Conservation (phyloP, 2,329 filamentous ascomycete species). For the Trichoderma sp. region DNA sequence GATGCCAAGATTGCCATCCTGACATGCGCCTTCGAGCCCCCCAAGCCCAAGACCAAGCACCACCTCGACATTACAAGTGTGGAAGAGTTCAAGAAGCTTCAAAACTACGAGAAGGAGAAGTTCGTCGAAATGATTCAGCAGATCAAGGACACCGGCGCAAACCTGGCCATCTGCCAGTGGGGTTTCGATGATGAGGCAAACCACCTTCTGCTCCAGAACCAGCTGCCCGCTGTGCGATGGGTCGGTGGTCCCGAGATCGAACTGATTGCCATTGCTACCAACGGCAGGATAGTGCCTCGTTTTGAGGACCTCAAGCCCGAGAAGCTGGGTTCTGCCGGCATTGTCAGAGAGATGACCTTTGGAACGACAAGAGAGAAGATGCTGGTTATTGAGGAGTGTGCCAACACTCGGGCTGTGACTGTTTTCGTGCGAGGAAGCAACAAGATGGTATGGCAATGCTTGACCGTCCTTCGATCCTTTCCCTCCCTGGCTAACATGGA, state of each 20-base stretch:
- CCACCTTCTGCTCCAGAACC: constrained; percentile 93
- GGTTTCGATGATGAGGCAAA: constrained; percentile 99
- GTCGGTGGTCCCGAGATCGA: constrained; percentile 98
- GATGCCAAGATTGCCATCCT: constrained; percentile 98
- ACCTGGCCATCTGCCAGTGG: constrained; percentile 98
- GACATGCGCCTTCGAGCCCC: constrained; percentile 96
- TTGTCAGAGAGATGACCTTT: constrained; percentile 94
- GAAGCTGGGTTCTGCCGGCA: constrained; percentile 86
- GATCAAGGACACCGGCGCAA: constrained; percentile 96
- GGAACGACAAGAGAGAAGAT: constrained; percentile 99
- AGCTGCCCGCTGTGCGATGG: constrained; percentile 94
- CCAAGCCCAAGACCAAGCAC: constrained; percentile 99
- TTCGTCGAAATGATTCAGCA: constrained; percentile 98
- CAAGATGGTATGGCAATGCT: constrained; percentile 77
- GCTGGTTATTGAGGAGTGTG: constrained; percentile 98
- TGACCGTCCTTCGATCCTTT: background rate
- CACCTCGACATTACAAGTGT: constrained; percentile 97
- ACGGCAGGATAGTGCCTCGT: constrained; percentile 93
- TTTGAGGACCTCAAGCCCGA: constrained; percentile 92
- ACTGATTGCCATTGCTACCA: constrained; percentile 96
- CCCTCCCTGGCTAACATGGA: constrained; percentile 31
- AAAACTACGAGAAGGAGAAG: constrained; percentile 93
- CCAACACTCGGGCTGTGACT: constrained; percentile 94
- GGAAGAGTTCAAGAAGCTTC: constrained; percentile 97
- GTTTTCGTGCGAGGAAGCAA: constrained; percentile 97